Evolutionary conservation across 2,329 filamentous ascomycete species (phyloP).

Genomic region (Xylaria digitata): DNA sequence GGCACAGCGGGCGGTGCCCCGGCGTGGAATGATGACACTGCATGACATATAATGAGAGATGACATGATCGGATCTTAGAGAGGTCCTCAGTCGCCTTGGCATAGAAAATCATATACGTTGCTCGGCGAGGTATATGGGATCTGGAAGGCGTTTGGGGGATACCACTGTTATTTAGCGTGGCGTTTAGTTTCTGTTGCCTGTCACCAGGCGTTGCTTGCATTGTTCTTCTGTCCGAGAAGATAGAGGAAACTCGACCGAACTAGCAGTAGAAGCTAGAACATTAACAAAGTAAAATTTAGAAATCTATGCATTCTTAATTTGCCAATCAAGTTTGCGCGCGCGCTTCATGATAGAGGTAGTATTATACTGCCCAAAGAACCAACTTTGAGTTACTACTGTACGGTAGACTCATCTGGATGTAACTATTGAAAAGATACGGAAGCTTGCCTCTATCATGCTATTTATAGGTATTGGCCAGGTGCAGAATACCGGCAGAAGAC

Average conservation of each 20-base stretch:
- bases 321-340: not conserved
- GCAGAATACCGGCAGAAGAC: constrained; percentile 4
- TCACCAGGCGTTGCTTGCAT: constrained; percentile 28
- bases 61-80: constrained; percentile 28
- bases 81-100: constrained; percentile 34
- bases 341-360: no score
- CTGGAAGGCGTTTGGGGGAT: constrained; percentile 42
- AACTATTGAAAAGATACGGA: not conserved
- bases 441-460: not conserved
- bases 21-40: constrained; percentile 24
- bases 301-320: not conserved
- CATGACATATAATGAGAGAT: constrained; percentile 35
- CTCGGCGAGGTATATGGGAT: constrained; percentile 26
- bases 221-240: constrained; percentile 23
- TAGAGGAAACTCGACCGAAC: constrained; percentile 23
- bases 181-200: constrained; percentile 41
- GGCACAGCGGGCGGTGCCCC: constrained; percentile 28
- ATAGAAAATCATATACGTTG: constrained; percentile 23
- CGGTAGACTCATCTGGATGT: not conserved
- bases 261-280: constrained; percentile 17
- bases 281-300: constrained; percentile 25
- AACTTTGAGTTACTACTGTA: not conserved
- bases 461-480: constrained; percentile 10
- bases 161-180: constrained; percentile 49
- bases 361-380: not conserved